These are phyloP conservation scores for Alternaria angustiovoidea DNA, from an alignment of 2,329 filamentous ascomycete genomes.

Conservation along the genomic window DNA sequence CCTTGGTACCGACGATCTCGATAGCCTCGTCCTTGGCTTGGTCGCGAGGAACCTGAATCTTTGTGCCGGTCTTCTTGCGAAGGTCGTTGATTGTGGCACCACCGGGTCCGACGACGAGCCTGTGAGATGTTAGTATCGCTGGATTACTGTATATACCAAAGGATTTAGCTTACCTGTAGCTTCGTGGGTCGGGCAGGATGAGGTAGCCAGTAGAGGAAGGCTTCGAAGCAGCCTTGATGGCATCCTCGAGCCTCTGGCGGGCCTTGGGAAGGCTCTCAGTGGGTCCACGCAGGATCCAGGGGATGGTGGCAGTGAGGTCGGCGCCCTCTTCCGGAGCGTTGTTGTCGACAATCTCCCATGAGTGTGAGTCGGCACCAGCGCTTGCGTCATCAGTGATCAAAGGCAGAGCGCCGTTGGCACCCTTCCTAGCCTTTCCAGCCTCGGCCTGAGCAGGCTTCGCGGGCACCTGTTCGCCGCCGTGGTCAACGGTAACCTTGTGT, in stretches of 20 bases:
- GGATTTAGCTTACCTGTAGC: conserved; percentile 65
- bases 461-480: conserved; percentile 81
- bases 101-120: conserved; percentile 86
- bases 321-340: conserved; percentile 62
- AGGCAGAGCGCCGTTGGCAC: conserved; percentile 74
- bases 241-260: conserved; percentile 74
- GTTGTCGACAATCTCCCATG: conserved; percentile 82
- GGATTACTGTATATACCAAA: neutral
- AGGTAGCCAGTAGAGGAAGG: conserved; percentile 83
- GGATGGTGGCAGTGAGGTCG: conserved; percentile 67
- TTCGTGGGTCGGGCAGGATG: conserved; percentile 85
- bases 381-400: conserved; percentile 84
- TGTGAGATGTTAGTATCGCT: conserved; percentile 16
- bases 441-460: conserved; percentile 67
- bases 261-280: conserved; percentile 84
- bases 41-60: conserved; percentile 89
- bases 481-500: conserved; percentile 88
- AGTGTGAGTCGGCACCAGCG: conserved; percentile 69
- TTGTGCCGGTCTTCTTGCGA: conserved; percentile 89
- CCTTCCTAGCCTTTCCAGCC: conserved; percentile 55
- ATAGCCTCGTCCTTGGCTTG: conserved; percentile 82
- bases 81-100: conserved; percentile 94
- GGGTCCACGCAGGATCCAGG: conserved; percentile 86
- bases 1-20: conserved; percentile 81
- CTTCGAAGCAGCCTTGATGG: conserved; percentile 75